Evolutionary conservation across 2,329 filamentous ascomycete species (phyloP).

Genomic region (Zymoseptoria passerinii): DNA sequence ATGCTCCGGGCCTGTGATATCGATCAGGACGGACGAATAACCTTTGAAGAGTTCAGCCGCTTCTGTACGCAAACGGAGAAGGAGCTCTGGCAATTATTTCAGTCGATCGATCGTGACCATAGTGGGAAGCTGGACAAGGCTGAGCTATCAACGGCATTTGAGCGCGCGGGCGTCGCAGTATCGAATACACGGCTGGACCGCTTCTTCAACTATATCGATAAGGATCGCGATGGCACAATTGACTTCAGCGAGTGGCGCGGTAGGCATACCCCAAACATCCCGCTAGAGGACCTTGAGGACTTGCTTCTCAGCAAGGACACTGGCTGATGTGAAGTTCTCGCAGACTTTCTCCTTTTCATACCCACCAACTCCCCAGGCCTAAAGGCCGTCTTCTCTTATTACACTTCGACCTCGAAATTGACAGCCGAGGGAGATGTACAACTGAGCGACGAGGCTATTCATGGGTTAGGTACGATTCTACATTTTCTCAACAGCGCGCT

Average conservation of each 20-base stretch:
- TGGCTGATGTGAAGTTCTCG: neutral
- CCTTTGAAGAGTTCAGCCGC: slow-evolving; percentile 82
- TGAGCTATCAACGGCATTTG: slow-evolving; percentile 75
- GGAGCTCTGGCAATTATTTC: slow-evolving; percentile 74
- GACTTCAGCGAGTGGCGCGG: slow-evolving; percentile 91
- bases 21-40: slow-evolving; percentile 80
- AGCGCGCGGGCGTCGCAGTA: slow-evolving; percentile 67
- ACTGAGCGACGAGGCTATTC: slow-evolving; percentile 80
- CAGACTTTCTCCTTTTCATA: slow-evolving; percentile 90
- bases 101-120: slow-evolving; percentile 73
- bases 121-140: slow-evolving; percentile 79
- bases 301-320: neutral
- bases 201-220: slow-evolving; percentile 86
- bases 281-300: slow-evolving; percentile 4
- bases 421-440: slow-evolving; percentile 90
- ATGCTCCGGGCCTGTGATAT: slow-evolving; percentile 78
- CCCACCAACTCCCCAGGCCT: slow-evolving; percentile 62
- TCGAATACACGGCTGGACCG: slow-evolving; percentile 67
- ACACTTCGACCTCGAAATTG: slow-evolving; percentile 78
- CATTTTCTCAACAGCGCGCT: slow-evolving; percentile 61
- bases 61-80: slow-evolving; percentile 85
- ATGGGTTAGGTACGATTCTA: slow-evolving; percentile 82
- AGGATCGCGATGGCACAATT: slow-evolving; percentile 78
- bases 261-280: slow-evolving; percentile 36
- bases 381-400: slow-evolving; percentile 80